A percentile compares a stretch with the other conserved stretches of the same genome.
Conservation (phyloP, 805 yeast genomes). For the Starmerella davenportii region DNA sequence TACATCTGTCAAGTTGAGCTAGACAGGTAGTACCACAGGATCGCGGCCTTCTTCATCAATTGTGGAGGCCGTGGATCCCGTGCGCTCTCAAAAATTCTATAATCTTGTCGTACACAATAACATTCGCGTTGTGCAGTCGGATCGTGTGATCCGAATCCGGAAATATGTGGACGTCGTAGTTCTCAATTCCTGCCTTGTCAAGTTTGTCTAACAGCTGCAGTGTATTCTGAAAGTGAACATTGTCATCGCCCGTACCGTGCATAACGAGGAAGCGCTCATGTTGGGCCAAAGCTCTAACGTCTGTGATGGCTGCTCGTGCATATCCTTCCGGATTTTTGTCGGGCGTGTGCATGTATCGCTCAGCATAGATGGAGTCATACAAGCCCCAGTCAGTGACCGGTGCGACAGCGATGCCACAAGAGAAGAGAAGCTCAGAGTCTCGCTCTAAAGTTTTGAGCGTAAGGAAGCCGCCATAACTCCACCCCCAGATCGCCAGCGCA, state of each 20-base stretch:
- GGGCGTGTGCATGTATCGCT: background rate
- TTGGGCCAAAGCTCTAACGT: conserved; percentile 38
- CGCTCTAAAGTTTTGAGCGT: conserved; percentile 76
- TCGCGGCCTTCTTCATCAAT: no score
- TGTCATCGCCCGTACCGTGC: conserved; percentile 97
- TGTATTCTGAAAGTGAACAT: conserved; percentile 86
- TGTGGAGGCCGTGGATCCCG: no score
- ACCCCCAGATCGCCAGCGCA: conserved; percentile 82
- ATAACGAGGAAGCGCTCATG: conserved; percentile 58
- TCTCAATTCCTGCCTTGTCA: conserved; percentile 57
- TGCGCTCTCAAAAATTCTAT: conserved; percentile 41
- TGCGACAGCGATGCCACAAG: conserved; percentile 87
- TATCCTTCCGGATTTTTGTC: no score
- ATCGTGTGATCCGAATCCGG: conserved; percentile 91
- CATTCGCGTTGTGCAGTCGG: conserved; percentile 57
- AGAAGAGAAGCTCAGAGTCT: conserved; percentile 58
- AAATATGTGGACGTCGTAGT: conserved; percentile 73
- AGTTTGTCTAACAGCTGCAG: conserved; percentile 59
- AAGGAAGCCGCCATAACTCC: conserved; percentile 95
- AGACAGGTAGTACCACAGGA: no score
- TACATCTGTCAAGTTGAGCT: no score
- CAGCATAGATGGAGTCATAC: conserved; percentile 45
- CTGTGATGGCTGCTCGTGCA: conserved; percentile 34
- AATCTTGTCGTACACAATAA: conserved; percentile 53
- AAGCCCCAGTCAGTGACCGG: conserved; percentile 91